Conservation (phyloP, 139 green algal genomes). For the Mesotaenium endlicherianum region DNA sequence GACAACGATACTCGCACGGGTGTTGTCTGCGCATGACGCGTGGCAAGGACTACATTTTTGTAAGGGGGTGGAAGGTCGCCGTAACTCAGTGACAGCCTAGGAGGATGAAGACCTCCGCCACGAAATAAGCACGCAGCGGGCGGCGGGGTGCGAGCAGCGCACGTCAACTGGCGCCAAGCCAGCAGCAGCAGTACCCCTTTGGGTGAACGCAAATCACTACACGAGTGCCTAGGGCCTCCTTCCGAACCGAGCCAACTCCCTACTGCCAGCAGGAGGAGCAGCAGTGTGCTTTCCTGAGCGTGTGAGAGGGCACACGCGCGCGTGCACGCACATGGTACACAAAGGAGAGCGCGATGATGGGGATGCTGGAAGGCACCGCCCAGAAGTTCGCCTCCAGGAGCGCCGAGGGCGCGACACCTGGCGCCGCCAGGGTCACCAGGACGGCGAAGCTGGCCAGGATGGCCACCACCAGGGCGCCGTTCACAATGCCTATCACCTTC, state of each 20-base stretch:
- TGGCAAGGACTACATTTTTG: neutral
- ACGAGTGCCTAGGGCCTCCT: too few relatives aligned
- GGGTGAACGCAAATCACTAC: too few relatives aligned
- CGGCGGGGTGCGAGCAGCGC: too few relatives aligned
- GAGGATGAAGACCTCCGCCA: too few relatives aligned
- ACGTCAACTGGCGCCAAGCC: too few relatives aligned
- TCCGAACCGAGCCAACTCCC: too few relatives aligned
- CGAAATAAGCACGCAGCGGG: too few relatives aligned
- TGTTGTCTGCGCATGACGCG: neutral
- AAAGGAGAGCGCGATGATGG: slow-evolving; percentile 64
- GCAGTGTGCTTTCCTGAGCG: too few relatives aligned
- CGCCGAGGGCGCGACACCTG: neutral
- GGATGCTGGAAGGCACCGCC: slow-evolving; percentile 64
- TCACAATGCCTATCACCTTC: slow-evolving; percentile 30
- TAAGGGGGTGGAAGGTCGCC: neutral
- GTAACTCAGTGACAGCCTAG: too few relatives aligned
- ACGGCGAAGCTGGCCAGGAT: slow-evolving; percentile 60
- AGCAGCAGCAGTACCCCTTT: too few relatives aligned
- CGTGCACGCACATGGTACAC: slow-evolving; percentile 47
- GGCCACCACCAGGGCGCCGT: slow-evolving; percentile 40
- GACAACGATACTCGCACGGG: too few relatives aligned
- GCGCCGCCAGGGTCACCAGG: slow-evolving; percentile 58
- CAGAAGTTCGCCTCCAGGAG: slow-evolving; percentile 57
- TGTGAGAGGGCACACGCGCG: neutral
- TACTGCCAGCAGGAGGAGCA: too few relatives aligned